Percentiles rank a stretch among this genome's conserved stretches.
Evolutionary conservation across 805 yeast species (phyloP).

Genomic region (Candida pseudofarinosa): DNA sequence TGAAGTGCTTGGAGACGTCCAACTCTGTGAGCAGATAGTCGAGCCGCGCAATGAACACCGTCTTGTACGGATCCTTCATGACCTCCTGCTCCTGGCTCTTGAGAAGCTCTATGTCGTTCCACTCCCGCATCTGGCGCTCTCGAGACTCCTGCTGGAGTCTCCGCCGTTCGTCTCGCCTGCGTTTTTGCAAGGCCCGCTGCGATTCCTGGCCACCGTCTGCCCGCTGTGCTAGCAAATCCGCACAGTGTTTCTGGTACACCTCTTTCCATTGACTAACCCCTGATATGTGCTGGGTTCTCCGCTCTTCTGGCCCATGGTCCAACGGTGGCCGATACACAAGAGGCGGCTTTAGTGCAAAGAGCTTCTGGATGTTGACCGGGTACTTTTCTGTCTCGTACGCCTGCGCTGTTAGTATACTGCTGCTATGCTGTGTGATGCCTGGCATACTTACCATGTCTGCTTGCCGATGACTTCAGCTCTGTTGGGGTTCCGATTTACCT

Average conservation of each 20-base stretch:
- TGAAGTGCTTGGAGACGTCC: constrained; percentile 61
- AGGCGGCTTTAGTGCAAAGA: constrained; percentile 58
- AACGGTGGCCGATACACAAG: constrained; percentile 44
- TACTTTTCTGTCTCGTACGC: constrained; percentile 23
- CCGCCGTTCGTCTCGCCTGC: constrained; percentile 5
- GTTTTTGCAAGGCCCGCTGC: constrained; percentile 3
- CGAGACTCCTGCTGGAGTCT: constrained; percentile 11
- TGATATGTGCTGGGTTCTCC: constrained; percentile 45
- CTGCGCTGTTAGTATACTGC: constrained; percentile 7
- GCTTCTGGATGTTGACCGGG: constrained; percentile 42
- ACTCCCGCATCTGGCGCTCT: constrained; percentile 24
- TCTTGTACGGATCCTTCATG: constrained; percentile 63
- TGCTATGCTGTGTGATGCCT: not conserved
- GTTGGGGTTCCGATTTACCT: too few relatives aligned
- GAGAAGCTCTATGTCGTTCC: constrained; percentile 30
- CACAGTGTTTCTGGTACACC: constrained; percentile 22
- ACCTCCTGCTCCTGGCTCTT: constrained; percentile 23
- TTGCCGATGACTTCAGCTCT: too few relatives aligned
- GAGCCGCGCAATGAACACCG: constrained; percentile 74
- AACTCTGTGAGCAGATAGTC: constrained; percentile 61
- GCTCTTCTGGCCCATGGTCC: constrained; percentile 45
- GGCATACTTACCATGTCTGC: constrained; percentile 2
- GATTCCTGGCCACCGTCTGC: constrained; percentile 1
- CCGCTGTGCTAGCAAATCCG: constrained; percentile 12
- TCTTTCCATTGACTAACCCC: constrained; percentile 39